These are phyloP conservation scores for Poronia punctata DNA, from an alignment of 495 filamentous ascomycete species.

Conservation along the genomic window DNA sequence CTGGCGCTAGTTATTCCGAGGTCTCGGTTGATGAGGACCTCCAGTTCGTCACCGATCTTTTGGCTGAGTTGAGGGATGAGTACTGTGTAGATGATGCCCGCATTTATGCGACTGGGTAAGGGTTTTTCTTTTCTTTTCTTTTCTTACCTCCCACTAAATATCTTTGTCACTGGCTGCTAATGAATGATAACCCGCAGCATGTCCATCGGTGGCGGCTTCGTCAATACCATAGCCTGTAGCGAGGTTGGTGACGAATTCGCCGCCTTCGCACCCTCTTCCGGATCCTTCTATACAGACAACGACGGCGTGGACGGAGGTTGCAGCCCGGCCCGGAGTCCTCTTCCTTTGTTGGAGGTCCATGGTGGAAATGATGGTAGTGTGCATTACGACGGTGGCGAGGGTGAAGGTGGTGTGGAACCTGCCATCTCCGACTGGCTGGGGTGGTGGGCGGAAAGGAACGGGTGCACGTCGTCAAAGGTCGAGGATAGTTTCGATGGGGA, in stretches of 20 bases:
- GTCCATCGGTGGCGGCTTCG: slow-evolving; percentile 52
- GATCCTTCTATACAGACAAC: slow-evolving; percentile 24
- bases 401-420: slow-evolving; percentile 29
- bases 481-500: slow-evolving; percentile 26
- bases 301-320: slow-evolving; percentile 20
- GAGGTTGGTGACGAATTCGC: slow-evolving; percentile 33
- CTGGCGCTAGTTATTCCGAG: slow-evolving; percentile 26
- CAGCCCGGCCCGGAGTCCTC: slow-evolving; percentile 28
- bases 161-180: neutral
- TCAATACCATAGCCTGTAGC: slow-evolving; percentile 46
- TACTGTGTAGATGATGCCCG: slow-evolving; percentile 47
- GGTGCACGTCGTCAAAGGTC: slow-evolving; percentile 16
- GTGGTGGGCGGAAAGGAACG: slow-evolving; percentile 32
- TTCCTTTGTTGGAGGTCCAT: slow-evolving; percentile 42
- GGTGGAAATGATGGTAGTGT: slow-evolving; percentile 35
- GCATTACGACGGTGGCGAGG: slow-evolving; percentile 28
- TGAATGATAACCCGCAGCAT: slow-evolving; percentile 23
- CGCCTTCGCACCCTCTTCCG: slow-evolving; percentile 38
- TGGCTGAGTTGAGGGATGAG: slow-evolving; percentile 32
- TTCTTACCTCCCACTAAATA: neutral
- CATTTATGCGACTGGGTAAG: slow-evolving; percentile 43
- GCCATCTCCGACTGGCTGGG: slow-evolving; percentile 28
- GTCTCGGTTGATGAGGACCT: slow-evolving; percentile 35
- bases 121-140: neutral
- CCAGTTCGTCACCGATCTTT: slow-evolving; percentile 41